Conservation (phyloP, 441 rosid species). For the Jatropha podagrica region DNA sequence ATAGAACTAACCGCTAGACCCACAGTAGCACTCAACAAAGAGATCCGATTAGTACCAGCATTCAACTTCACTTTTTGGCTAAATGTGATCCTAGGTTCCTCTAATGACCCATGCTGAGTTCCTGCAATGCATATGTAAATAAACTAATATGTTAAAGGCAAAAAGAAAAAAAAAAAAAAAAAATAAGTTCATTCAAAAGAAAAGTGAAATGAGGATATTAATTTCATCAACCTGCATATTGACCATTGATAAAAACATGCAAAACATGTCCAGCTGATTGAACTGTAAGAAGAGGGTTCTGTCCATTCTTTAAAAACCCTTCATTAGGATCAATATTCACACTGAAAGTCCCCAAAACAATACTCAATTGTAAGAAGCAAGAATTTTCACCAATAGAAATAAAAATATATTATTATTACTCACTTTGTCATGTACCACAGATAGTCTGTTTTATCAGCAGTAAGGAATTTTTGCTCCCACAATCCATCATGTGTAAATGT, state of each 20-base stretch:
- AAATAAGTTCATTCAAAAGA: neutral
- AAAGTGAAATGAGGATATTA: neutral
- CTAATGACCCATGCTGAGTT: conserved; percentile 68
- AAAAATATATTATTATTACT: conserved; percentile 30
- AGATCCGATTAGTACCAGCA: conserved; percentile 73
- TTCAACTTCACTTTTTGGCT: conserved; percentile 51
- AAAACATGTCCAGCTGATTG: conserved; percentile 94
- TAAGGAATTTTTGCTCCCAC: conserved; percentile 82
- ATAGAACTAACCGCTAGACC: conserved; percentile 77
- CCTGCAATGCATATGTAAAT: conserved; percentile 42
- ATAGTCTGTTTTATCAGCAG: conserved; percentile 82
- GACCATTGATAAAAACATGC: conserved; percentile 89
- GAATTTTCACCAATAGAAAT: neutral
- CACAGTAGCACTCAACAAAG: conserved; percentile 77
- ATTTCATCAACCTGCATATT: conserved; percentile 53
- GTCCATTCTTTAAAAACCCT: conserved; percentile 74
- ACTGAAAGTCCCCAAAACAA: conserved; percentile 17
- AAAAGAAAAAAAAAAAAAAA: neutral
- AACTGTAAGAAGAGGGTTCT: conserved; percentile 66
- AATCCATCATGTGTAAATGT: conserved; percentile 66
- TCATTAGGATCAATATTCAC: conserved; percentile 61
- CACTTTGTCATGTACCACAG: conserved; percentile 95
- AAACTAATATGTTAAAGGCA: neutral
- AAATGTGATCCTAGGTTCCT: conserved; percentile 66
- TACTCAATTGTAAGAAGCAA: neutral